A percentile compares a stretch with the other conserved stretches of the same genome.
These are phyloP conservation scores for Kwoniella mangroviensis DNA, from an alignment of 768 basidiomycete species.

Conservation along the genomic window DNA sequence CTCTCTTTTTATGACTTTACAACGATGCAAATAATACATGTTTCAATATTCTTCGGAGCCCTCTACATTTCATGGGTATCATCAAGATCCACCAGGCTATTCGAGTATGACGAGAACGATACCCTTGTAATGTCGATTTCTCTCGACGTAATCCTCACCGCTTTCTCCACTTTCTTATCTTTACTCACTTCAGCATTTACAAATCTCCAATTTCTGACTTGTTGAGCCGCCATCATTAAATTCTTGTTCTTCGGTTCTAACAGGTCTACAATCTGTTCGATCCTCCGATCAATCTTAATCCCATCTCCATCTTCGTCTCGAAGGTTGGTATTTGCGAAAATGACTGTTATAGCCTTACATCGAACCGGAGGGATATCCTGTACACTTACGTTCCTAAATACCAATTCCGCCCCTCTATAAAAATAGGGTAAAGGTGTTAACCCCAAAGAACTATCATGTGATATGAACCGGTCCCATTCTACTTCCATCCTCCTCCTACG, in stretches of 20 bases:
- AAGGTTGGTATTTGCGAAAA: not conserved
- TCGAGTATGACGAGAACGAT: not conserved
- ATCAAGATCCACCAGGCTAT: no score
- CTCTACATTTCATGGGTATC: no score
- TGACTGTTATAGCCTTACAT: not conserved
- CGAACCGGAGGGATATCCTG: not conserved
- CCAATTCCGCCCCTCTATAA: not conserved
- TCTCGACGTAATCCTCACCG: not conserved
- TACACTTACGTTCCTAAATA: not conserved
- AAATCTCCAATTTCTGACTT: not conserved
- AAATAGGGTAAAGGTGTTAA: not conserved
- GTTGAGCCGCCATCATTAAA: not conserved
- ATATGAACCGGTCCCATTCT: conserved; percentile 2
- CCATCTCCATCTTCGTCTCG: not conserved
- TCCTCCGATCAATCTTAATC: not conserved
- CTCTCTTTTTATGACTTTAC: conserved; percentile 14
- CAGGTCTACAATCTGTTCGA: conserved; percentile 3
- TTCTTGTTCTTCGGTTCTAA: not conserved
- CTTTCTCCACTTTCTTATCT: not conserved
- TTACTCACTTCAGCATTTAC: not conserved
- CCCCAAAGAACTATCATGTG: not conserved
- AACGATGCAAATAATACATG: conserved; percentile 21
- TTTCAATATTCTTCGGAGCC: not conserved
- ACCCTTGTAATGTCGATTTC: not conserved
- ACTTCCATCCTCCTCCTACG: not conserved